Evolutionary conservation across 208 protist genomes (phyloP), one percentile per base, ranked within the genome.

Genomic region (Blastocrithidia nonstop): DNA sequence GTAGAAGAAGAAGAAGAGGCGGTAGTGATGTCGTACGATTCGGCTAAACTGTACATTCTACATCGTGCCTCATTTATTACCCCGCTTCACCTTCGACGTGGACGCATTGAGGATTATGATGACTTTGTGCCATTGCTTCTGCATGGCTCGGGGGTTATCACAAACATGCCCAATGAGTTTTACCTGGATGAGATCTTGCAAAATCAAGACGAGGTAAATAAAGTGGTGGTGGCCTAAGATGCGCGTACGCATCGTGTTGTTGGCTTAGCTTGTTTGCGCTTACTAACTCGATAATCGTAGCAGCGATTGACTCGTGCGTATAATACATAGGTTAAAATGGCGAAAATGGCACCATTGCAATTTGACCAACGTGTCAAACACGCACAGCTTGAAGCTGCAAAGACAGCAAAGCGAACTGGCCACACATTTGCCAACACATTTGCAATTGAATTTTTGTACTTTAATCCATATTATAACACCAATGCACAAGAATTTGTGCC

Each of bases 91-190:
- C 49, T 91, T 13, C 82, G 82, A n/a, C 53, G 60, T 9, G 86
- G 86, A 15, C 61, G 78, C 9, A 55, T 92, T 19, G 79, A 94
- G 58, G 86, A 94, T 53, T 92, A 91, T 57, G 86, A 94, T 44
- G 76, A 88, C 40, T 84, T 83, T 42, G 79, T 92, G 33, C 67
- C 67, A 16, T 57, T 88, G 42, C 64, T 94, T 22, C 48, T 90
- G 9, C 40, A 41, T 6, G 80, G 67, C 16, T 47, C 49, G 3
- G 86, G 80, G 15, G 66, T 92, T 26, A 66, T 90, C 38, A 92
- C 82, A 17, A 52, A 62, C 19, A 39, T 90, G 16, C 77, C 76
- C 7, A 31, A 50, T 1, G 61, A 86, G 25, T 90, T 92, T 47
- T 94, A 71, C 48, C 46, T 94, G 17, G 86, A 91, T 15, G 86